Base-by-base conservation (phyloP, 306 rosid species). In the Macrotyloma uniflorum region DNA sequence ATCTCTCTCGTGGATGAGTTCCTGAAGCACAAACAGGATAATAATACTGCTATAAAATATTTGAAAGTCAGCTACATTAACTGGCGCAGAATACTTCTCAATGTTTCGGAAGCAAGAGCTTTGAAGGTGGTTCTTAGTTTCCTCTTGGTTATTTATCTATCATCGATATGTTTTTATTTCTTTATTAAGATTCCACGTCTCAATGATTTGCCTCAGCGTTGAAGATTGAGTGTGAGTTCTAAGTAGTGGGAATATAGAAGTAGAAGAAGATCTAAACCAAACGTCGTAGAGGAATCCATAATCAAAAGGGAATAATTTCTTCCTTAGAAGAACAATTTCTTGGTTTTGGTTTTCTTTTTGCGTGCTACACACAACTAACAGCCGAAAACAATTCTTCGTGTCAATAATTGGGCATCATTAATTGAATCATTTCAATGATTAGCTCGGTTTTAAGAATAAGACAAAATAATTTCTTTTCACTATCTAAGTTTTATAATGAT, bases 31-130 rank as follows among this genome's bases (percentile, higher is more conserved):
- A 72, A 19, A 64, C 40, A 72, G 38, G 40, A 64, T 51, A 26
- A 47, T 32, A 73, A 32, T 74, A 24, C 43, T 66, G 75, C 59
- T 18, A 74, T 74, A 75, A 67, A 75, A 26, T 55, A 80, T 67
- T 67, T 32, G 70, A 54, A 66, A 74, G 45, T 15, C 79, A 80
- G 68, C 83, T 71, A 72, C 68, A 80, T 73, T 72, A 79, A 80
- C 46, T 67, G 46, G 75, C 55, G 84, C 42, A 55, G 76, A 35
- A 55, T 66, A 74, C 70, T 65, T 55, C 26, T 57, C 58, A 67
- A 47, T 67, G 58, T 14, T 46, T 51, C 13, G 13, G 61, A 72
- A 72, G 84, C 53, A 80, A 80, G 42, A 20, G 70, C 63, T 28
- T 65, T 13, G 53, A 81, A 74, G 36, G 15, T 45, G 47, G 36